phyloP scores from a whole-genome alignment of 2,329 filamentous ascomycete genomes.

The Colletotrichum simmondsii region DNA sequence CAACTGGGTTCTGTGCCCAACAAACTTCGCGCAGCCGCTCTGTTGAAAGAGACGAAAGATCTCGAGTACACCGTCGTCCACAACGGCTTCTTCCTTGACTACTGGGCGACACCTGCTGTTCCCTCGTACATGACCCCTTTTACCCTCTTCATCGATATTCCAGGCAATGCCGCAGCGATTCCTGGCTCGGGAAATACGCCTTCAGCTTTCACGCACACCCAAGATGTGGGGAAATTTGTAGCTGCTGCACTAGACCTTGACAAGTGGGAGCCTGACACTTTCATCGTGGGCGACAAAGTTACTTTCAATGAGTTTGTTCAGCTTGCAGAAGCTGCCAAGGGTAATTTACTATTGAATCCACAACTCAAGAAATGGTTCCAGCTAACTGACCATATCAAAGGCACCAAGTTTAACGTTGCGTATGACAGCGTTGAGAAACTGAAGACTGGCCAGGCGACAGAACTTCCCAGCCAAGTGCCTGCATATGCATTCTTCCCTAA shows the following conservation, averaged over 20 bases:
- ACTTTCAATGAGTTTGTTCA: slow-evolving; percentile 57
- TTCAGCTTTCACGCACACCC: slow-evolving; percentile 58
- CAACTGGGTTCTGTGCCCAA: slow-evolving; percentile 8
- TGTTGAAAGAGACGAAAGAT: slow-evolving; percentile 42
- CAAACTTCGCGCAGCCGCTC: slow-evolving; percentile 31
- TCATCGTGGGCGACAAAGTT: slow-evolving; percentile 51
- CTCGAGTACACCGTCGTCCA: slow-evolving; percentile 51
- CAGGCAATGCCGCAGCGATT: slow-evolving; percentile 55
- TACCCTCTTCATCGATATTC: slow-evolving; percentile 56
- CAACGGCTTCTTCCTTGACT: slow-evolving; percentile 58
- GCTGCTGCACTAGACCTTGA: slow-evolving; percentile 51
- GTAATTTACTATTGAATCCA: slow-evolving; percentile 34
- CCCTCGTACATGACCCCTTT: slow-evolving; percentile 50
- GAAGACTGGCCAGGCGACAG: slow-evolving; percentile 46
- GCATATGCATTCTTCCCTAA: slow-evolving; percentile 41
- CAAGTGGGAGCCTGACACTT: slow-evolving; percentile 53
- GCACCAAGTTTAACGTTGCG: slow-evolving; percentile 47
- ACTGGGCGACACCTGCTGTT: slow-evolving; percentile 51
- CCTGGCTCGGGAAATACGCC: slow-evolving; percentile 58
- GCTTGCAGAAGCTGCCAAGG: slow-evolving; percentile 49
- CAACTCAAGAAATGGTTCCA: too few species aligned
- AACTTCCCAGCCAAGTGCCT: slow-evolving; percentile 40
- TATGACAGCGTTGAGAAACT: slow-evolving; percentile 46
- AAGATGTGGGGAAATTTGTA: slow-evolving; percentile 59
- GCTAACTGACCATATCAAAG: slow-evolving; percentile 19